A percentile compares a stretch with the other conserved stretches of the same genome.
Conservation (phyloP, 192 early-diverging fungal species). For the Phlyctochytrium arcticum region DNA sequence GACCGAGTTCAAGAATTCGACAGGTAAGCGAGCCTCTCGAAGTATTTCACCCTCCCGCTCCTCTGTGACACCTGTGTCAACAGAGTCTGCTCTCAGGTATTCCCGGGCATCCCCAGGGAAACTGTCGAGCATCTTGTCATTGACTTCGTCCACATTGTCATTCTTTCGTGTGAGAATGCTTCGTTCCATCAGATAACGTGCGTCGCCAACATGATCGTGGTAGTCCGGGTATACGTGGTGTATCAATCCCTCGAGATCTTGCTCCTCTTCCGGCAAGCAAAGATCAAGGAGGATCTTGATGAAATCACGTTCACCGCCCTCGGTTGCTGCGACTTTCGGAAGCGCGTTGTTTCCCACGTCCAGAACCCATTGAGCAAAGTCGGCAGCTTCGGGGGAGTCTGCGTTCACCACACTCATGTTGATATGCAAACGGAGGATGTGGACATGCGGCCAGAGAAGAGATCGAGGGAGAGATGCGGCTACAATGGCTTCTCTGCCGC, state of each 20-base stretch:
- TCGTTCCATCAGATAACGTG: background rate
- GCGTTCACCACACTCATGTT: background rate
- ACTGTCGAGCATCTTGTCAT: no score
- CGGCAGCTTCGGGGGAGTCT: background rate
- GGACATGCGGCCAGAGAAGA: background rate
- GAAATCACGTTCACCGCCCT: background rate
- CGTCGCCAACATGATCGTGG: background rate
- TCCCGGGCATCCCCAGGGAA: no score
- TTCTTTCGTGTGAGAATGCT: background rate
- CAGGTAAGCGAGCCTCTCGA: no score
- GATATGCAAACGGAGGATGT: background rate
- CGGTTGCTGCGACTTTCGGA: background rate
- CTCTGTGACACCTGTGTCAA: no score
- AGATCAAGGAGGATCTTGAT: background rate
- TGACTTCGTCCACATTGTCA: background rate
- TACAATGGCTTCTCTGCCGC: background rate
- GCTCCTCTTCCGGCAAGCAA: no score
- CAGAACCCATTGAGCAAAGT: background rate
- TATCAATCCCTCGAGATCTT: no score
- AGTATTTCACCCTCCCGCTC: no score
- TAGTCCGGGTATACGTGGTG: no score
- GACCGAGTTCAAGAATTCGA: background rate
- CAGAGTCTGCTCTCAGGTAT: no score
- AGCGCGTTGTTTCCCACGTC: background rate
- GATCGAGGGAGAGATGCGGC: background rate